phyloP scores from a whole-genome alignment of 2,329 filamentous ascomycete species.

The Calycina marina region DNA sequence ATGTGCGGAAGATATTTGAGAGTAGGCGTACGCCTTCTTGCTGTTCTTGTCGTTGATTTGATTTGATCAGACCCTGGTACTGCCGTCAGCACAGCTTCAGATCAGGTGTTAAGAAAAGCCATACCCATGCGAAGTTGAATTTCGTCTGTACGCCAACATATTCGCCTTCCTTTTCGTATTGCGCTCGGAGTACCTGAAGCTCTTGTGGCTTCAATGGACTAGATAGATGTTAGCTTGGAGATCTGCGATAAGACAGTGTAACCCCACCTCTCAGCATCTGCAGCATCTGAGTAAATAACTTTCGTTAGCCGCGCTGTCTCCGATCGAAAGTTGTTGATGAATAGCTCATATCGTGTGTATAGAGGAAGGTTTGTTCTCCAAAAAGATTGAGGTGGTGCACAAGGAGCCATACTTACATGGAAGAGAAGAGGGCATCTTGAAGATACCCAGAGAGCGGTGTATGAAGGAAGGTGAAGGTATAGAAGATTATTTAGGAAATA shows the following conservation, averaged over 20 bases:
- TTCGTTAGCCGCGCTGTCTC: conserved; percentile 19
- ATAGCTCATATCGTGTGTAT: conserved; percentile 14
- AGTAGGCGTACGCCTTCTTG: conserved; percentile 89
- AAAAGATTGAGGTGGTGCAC: not conserved
- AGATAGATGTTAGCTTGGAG: conserved; percentile 11
- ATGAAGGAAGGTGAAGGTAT: too few species aligned
- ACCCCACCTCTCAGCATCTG: conserved; percentile 85
- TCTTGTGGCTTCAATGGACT: conserved; percentile 85
- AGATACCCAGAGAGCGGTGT: too few species aligned
- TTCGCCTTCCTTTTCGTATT: conserved; percentile 95
- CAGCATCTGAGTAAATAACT: conserved; percentile 54
- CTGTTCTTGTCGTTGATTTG: conserved; percentile 67
- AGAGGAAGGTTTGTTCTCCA: conserved; percentile 13
- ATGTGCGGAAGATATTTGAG: conserved; percentile 89
- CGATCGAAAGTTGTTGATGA: conserved; percentile 13
- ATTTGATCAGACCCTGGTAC: conserved; percentile 82
- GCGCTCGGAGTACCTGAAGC: conserved; percentile 78
- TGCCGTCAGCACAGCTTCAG: not conserved
- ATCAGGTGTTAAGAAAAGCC: conserved; percentile 16
- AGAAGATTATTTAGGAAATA: too few species aligned
- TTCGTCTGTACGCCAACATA: conserved; percentile 97
- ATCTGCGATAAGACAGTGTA: not conserved
- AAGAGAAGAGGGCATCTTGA: conserved; percentile 19
- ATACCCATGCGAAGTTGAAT: conserved; percentile 98
- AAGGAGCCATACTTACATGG: conserved; percentile 24